These are phyloP conservation scores for Fusarium cicatricum DNA, from an alignment of 2,329 filamentous ascomycete genomes.

Conservation along the genomic window DNA sequence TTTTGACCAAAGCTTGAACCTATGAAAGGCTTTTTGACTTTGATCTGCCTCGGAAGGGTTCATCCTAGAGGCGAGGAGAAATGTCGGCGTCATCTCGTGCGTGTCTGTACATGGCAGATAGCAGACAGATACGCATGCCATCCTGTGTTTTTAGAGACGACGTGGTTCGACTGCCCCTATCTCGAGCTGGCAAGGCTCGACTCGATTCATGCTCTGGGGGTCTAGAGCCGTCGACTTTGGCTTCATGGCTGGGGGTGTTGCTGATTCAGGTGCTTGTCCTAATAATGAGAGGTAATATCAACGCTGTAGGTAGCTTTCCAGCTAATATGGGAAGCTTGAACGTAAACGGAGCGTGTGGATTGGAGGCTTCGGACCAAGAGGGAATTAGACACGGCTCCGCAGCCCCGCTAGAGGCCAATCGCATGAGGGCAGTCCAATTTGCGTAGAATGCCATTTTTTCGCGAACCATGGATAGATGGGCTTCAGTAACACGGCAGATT, in stretches of 20 bases:
- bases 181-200: not conserved
- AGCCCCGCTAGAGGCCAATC: slow-evolving; percentile 28
- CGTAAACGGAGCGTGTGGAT: slow-evolving; percentile 25
- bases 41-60: slow-evolving; percentile 5
- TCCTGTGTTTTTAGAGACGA: slow-evolving; percentile 3
- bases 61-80: slow-evolving; percentile 6
- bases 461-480: slow-evolving; percentile 10
- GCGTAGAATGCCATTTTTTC: slow-evolving; percentile 25
- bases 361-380: slow-evolving; percentile 26
- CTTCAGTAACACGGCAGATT: slow-evolving; percentile 15
- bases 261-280: slow-evolving; percentile 34
- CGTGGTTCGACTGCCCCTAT: slow-evolving; percentile 4
- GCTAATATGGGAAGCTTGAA: slow-evolving; percentile 32
- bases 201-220: not conserved
- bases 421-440: slow-evolving; percentile 24
- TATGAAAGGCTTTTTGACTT: slow-evolving; percentile 10
- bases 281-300: slow-evolving; percentile 36
- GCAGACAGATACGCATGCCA: no score
- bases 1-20: slow-evolving; percentile 20
- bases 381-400: slow-evolving; percentile 29
- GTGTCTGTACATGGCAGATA: not conserved
- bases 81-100: slow-evolving; percentile 10
- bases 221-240: not conserved
- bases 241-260: slow-evolving; percentile 24
- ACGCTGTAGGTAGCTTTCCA: slow-evolving; percentile 35